These are phyloP conservation scores for Geum urbanum DNA, from an alignment of 306 rosid species.

Conservation along the genomic window DNA sequence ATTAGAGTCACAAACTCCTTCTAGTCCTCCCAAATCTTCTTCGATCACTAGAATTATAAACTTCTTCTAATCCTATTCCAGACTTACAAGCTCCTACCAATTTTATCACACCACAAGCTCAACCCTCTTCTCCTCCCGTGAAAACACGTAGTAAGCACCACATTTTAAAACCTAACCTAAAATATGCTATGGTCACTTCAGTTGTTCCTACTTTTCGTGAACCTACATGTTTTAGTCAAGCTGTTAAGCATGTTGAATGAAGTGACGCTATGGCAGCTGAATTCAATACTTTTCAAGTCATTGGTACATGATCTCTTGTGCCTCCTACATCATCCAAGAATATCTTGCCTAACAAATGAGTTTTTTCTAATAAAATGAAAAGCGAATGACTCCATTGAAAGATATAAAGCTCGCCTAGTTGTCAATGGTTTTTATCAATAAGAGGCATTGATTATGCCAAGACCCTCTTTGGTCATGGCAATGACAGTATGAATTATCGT, in stretches of 20 bases:
- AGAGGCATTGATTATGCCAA: neutral
- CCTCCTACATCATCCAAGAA: neutral
- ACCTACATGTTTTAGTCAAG: neutral
- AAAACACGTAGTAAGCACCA: too few relatives aligned
- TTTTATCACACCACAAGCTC: too few relatives aligned
- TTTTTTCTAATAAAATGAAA: neutral
- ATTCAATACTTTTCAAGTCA: neutral
- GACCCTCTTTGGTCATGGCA: too few relatives aligned
- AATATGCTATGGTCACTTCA: too few relatives aligned
- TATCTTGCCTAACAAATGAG: conserved; percentile 1
- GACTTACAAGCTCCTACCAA: too few relatives aligned
- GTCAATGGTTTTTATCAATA: neutral
- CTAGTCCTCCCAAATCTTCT: too few relatives aligned
- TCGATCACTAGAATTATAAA: too few relatives aligned
- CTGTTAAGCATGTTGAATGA: neutral
- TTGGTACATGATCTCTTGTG: neutral
- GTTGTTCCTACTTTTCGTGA: too few relatives aligned
- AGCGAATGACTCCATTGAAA: neutral
- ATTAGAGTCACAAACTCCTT: too few relatives aligned
- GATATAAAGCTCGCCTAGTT: neutral
- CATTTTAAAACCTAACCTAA: too few relatives aligned
- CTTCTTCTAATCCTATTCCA: too few relatives aligned
- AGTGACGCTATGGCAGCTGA: neutral
- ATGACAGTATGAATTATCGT: neutral
- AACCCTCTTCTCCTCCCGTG: too few relatives aligned